A percentile compares a stretch with the other conserved stretches of the same genome.
phyloP scores from a whole-genome alignment of 2,329 filamentous ascomycete genomes.

The Botrytis paeoniae region DNA sequence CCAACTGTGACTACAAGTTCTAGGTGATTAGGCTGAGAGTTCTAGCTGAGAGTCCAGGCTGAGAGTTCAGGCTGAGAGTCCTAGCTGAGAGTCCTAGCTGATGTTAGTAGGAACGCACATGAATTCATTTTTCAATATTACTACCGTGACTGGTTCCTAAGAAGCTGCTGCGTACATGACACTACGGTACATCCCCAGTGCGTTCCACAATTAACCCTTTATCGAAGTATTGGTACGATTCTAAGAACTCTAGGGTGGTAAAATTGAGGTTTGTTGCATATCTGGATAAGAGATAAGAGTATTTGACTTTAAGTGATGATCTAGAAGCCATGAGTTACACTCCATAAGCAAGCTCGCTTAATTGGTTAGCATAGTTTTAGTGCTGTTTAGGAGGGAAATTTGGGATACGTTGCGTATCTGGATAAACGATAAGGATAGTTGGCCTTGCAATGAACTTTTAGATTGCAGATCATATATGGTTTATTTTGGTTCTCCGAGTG shows the following conservation, averaged over 20 bases:
- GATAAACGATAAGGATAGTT: background rate
- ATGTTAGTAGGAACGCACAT: background rate
- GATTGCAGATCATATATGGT: background rate
- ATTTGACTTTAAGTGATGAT: background rate
- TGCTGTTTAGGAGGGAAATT: background rate
- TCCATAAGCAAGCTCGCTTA: background rate
- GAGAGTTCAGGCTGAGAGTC: too few relatives aligned
- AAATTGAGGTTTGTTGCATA: background rate
- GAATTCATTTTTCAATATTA: background rate
- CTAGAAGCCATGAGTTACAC: background rate
- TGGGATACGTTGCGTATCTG: background rate
- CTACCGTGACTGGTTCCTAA: background rate
- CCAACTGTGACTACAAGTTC: background rate
- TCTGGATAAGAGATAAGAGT: background rate
- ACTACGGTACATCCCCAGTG: background rate
- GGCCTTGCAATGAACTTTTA: background rate
- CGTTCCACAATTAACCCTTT: background rate
- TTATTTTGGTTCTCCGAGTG: background rate
- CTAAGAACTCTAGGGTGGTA: background rate
- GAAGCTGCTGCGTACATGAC: background rate
- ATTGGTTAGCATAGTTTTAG: background rate
- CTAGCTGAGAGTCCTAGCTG: fast-evolving
- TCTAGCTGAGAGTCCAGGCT: too few relatives aligned
- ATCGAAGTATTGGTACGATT: background rate
- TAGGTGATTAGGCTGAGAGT: background rate